Conservation (phyloP, 1,284 basidiomycete species). For the Veloboletus limbatus region DNA sequence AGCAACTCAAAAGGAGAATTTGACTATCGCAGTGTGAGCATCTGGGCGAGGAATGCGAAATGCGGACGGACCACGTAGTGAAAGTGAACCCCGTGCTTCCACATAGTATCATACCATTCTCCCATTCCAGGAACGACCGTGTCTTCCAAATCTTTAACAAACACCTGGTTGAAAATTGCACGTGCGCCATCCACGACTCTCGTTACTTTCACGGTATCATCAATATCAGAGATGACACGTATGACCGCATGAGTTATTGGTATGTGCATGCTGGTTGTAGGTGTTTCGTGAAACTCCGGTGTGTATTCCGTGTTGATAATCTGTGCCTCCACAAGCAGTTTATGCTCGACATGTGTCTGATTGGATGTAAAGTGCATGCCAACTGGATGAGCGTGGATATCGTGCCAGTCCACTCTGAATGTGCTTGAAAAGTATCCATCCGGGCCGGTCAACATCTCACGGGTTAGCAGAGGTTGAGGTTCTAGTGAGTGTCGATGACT, state of each 20-base stretch:
- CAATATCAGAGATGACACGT: slow-evolving; percentile 88
- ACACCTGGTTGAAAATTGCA: slow-evolving; percentile 75
- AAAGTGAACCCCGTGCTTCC: slow-evolving; percentile 67
- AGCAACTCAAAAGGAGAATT: slow-evolving; percentile 90
- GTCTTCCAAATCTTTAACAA: slow-evolving; percentile 74
- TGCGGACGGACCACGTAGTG: slow-evolving; percentile 75
- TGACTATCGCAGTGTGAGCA: slow-evolving; percentile 50
- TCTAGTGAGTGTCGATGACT: slow-evolving; percentile 19
- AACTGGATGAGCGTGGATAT: slow-evolving; percentile 58
- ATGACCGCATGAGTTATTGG: slow-evolving; percentile 40
- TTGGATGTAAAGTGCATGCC: slow-evolving; percentile 59
- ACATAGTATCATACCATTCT: slow-evolving; percentile 75
- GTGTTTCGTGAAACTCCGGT: slow-evolving; percentile 36
- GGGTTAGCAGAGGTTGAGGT: slow-evolving; percentile 47
- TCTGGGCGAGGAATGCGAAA: slow-evolving; percentile 1
- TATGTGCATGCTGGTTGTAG: slow-evolving; percentile 20
- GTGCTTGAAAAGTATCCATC: slow-evolving; percentile 72
- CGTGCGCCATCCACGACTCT: slow-evolving; percentile 73
- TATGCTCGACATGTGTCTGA: slow-evolving; percentile 48
- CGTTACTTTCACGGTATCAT: slow-evolving; percentile 88
- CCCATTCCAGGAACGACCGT: slow-evolving; percentile 83
- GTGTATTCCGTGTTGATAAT: slow-evolving; percentile 32
- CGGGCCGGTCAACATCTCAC: slow-evolving; percentile 52
- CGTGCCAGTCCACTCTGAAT: slow-evolving; percentile 65
- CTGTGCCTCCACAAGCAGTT: slow-evolving; percentile 55